phyloP scores from a whole-genome alignment of 805 yeast species.

The Ogataea paradorogensis region DNA sequence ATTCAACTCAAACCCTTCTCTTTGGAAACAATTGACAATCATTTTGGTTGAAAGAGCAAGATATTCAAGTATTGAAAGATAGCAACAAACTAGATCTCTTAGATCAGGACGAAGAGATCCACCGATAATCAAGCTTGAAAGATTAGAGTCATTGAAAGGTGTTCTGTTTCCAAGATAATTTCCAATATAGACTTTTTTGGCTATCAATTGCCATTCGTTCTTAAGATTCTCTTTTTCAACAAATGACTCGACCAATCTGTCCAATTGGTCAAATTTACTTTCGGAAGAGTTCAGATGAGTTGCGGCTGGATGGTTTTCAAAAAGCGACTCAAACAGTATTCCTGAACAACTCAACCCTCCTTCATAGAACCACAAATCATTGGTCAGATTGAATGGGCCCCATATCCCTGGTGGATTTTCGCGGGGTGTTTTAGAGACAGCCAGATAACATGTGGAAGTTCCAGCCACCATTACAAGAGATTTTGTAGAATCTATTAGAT shows the following conservation, averaged over 20 bases:
- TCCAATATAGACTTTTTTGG: conserved; percentile 46
- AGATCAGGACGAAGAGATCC: conserved; percentile 38
- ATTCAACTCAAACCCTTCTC: conserved; percentile 24
- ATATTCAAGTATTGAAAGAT: conserved; percentile 48
- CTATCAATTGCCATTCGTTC: conserved; percentile 14
- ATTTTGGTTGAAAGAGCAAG: conserved; percentile 49
- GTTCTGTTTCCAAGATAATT: conserved; percentile 59
- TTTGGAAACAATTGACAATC: conserved; percentile 33
- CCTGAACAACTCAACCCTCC: conserved; percentile 64
- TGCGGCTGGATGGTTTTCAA: conserved; percentile 37
- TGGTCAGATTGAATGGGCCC: conserved; percentile 53
- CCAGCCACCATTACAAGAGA: conserved; percentile 56
- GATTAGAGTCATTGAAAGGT: conserved; percentile 47
- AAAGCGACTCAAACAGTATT: conserved; percentile 45
- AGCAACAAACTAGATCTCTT: conserved; percentile 38
- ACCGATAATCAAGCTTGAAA: conserved; percentile 50
- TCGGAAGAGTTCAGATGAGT: conserved; percentile 6
- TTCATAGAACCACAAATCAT: conserved; percentile 39
- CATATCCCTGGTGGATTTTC: conserved; percentile 43
- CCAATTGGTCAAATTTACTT: conserved; percentile 12
- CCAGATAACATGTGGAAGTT: conserved; percentile 55
- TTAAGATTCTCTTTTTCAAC: conserved; percentile 17
- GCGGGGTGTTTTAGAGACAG: conserved; percentile 23
- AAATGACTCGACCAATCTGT: conserved; percentile 23
- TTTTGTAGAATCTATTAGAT: conserved; percentile 6